Base-by-base conservation (phyloP, 2,329 filamentous ascomycete genomes). In the Alternaria sp. region DNA sequence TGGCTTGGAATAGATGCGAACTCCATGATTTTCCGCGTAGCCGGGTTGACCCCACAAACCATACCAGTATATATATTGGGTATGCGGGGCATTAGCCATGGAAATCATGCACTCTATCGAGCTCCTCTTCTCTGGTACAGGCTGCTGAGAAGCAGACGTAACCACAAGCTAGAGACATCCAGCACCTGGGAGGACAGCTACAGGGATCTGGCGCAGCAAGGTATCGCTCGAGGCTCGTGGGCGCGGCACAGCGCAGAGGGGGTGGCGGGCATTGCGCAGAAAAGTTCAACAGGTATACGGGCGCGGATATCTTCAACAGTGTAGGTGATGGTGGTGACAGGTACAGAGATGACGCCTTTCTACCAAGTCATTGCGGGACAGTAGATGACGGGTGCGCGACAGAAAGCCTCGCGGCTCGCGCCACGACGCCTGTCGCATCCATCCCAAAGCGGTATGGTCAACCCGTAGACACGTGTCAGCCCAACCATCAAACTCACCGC, bases 401-500 rank as follows among this genome's bases (percentile, higher is more conserved):
- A 44, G 14, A 54, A 14, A 44, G 39, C 31, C 4, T 49, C 29
- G 29, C 10, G 29, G 7, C 4, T 49, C 29, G 29, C 10, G 29
- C 10, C 24, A 31, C 26, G n/a, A 50, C 37, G 28, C 36, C 29
- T 44, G 31, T 39, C 36, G 31, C 21, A 14, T 17, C 13, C 39
- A 9, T 28, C 44, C 56, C 14, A 45, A 55, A 50, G 21, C 31
- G 50, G 56, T 9, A 44, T 44, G 33, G 45, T 39, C 26, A 21
- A 9, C 39, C 9, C 31, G 8, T 36, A 10, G 46, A 51, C 56
- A 59, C 56, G 56, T 59, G 56, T 55, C 41, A 40, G 52, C 23
- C 52, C 52, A 51, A 46, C 46, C 40, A 56, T 51, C 56, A 49
- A 9, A 45, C 56, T 33, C 56, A 59, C 56, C 56, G 56, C 56